phyloP scores from a whole-genome alignment of 2,329 filamentous ascomycete genomes.

The Penicillium sp. region DNA sequence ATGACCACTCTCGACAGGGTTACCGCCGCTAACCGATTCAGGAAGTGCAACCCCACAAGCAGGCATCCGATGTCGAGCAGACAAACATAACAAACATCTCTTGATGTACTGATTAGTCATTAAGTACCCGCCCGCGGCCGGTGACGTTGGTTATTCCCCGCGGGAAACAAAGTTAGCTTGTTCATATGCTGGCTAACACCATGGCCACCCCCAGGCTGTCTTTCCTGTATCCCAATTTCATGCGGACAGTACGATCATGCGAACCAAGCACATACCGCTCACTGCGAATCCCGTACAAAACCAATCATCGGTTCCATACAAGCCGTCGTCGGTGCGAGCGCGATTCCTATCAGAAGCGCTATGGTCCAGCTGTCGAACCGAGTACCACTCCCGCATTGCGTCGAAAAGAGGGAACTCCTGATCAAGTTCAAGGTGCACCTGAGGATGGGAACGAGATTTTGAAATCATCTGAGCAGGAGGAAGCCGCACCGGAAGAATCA shows the following conservation, averaged over 20 bases:
- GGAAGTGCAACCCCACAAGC: background rate
- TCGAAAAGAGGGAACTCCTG: conserved; percentile 26
- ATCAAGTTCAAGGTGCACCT: conserved; percentile 17
- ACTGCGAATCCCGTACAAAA: conserved; percentile 36
- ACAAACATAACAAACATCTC: too few species aligned
- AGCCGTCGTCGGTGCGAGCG: conserved; percentile 33
- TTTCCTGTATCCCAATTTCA: conserved; percentile 66
- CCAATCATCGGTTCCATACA: conserved; percentile 38
- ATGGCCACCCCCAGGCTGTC: conserved; percentile 63
- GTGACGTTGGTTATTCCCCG: conserved; percentile 11
- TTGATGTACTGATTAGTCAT: background rate
- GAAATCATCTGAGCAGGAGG: conserved; percentile 1
- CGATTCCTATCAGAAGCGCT: conserved; percentile 44
- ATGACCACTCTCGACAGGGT: background rate
- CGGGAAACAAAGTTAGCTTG: conserved; percentile 21
- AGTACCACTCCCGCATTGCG: conserved; percentile 39
- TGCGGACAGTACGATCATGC: conserved; percentile 54
- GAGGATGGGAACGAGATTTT: conserved; percentile 6
- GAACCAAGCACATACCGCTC: conserved; percentile 45
- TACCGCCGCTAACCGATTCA: background rate
- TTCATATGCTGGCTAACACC: conserved; percentile 19
- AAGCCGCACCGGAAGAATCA: conserved; percentile 10
- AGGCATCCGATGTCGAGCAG: too few species aligned
- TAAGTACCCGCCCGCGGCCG: background rate
- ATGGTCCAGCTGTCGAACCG: conserved; percentile 45